phyloP scores from a whole-genome alignment of 2,329 filamentous ascomycete species.

The Botrytis tulipae region DNA sequence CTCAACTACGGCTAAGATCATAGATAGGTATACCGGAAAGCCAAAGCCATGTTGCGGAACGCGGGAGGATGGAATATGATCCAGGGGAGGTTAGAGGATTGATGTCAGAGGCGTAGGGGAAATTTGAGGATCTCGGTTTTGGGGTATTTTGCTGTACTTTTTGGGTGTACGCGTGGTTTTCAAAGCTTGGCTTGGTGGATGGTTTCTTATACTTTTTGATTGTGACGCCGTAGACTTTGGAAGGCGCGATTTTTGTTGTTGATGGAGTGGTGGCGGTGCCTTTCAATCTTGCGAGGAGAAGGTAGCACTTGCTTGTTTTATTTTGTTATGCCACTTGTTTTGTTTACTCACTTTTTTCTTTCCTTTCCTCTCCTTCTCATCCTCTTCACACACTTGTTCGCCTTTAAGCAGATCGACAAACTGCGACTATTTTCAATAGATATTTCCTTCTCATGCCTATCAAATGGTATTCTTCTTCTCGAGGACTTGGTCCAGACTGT shows the following conservation, averaged over 20 bases:
- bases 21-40: not conserved
- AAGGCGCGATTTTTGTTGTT: not conserved
- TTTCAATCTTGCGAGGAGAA: not conserved
- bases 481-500: not conserved
- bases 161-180: not conserved
- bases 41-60: constrained; percentile 2
- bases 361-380: not conserved
- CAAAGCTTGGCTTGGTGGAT: not conserved
- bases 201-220: not conserved
- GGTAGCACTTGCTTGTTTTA: not conserved
- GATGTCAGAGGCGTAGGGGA: not conserved
- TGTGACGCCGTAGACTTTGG: too few species aligned
- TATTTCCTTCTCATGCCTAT: not conserved
- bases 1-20: not conserved
- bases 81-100: not conserved
- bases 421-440: not conserved
- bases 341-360: not conserved
- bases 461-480: not conserved
- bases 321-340: not conserved
- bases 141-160: not conserved
- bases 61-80: not conserved
- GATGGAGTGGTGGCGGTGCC: not conserved
- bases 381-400: not conserved
- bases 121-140: not conserved
- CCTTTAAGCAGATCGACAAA: not conserved